phyloP scores from a whole-genome alignment of 768 basidiomycete genomes.

The Gloeophyllum trabeum region DNA sequence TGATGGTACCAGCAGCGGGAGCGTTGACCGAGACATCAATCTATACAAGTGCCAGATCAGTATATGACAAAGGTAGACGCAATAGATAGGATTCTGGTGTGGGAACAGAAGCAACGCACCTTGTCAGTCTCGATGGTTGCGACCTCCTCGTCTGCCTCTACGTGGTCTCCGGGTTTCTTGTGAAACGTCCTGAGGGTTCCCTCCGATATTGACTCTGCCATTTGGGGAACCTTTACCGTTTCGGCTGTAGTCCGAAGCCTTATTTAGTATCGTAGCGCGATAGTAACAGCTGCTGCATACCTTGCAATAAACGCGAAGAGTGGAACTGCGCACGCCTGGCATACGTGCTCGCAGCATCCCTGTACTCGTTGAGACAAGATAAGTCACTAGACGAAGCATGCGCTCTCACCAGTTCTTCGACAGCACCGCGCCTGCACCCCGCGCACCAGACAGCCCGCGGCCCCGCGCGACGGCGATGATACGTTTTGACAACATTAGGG shows the following conservation, averaged over 20 bases:
- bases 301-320: slow-evolving; percentile 56
- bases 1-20: slow-evolving; percentile 77
- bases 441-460: slow-evolving; percentile 36
- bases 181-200: slow-evolving; percentile 92
- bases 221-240: slow-evolving; percentile 90
- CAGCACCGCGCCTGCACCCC: slow-evolving; percentile 19
- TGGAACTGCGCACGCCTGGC: slow-evolving; percentile 54
- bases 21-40: slow-evolving; percentile 98
- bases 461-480: slow-evolving; percentile 55
- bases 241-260: slow-evolving; percentile 38
- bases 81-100: neutral
- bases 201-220: slow-evolving; percentile 98
- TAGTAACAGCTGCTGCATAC: slow-evolving; percentile 24
- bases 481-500: slow-evolving; percentile 57
- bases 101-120: slow-evolving; percentile 28
- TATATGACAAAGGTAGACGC: neutral
- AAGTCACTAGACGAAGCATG: slow-evolving; percentile 7
- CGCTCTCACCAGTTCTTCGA: slow-evolving; percentile 37
- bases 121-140: slow-evolving; percentile 99
- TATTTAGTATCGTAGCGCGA: no score
- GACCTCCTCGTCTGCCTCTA: slow-evolving; percentile 89
- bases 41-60: no score
- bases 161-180: slow-evolving; percentile 87
- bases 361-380: slow-evolving; percentile 11
- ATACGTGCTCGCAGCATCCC: slow-evolving; percentile 35